A percentile compares a stretch with the other conserved stretches of the same genome.
Evolutionary conservation across 2,329 filamentous ascomycete species (phyloP).

Genomic region (Berkeleyomyces basicola): DNA sequence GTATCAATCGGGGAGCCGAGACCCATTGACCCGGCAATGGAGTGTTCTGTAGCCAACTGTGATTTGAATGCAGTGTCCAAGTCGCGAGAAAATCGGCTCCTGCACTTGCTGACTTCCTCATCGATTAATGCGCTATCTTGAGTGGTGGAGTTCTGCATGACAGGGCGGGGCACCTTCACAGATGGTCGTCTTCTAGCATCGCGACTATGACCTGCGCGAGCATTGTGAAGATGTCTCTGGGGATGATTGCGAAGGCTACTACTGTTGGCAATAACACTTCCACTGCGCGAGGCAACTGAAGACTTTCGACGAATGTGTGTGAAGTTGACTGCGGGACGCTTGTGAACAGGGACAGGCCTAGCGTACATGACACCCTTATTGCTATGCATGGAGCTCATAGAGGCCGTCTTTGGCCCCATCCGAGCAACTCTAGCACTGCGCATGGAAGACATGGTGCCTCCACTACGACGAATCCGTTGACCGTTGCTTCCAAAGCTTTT

Average conservation of each 20-base stretch:
- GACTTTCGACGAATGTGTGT: constrained; percentile 25
- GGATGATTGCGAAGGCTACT: not conserved
- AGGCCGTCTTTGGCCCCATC: constrained; percentile 16
- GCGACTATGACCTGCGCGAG: not conserved
- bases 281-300: not conserved
- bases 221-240: not conserved
- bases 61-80: constrained; percentile 87
- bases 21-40: not conserved
- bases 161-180: not conserved
- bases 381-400: constrained; percentile 34
- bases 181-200: constrained; percentile 4
- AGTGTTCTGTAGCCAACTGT: constrained; percentile 27
- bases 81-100: constrained; percentile 64
- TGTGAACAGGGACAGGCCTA: constrained; percentile 25
- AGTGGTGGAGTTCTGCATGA: not conserved
- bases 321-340: constrained; percentile 36
- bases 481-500: constrained; percentile 3
- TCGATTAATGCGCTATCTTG: constrained; percentile 24
- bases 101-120: constrained; percentile 71
- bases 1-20: constrained; percentile 10
- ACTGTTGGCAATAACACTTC: not conserved
- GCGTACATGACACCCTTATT: constrained; percentile 17
- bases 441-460: constrained; percentile 9
- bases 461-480: constrained; percentile 3
- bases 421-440: constrained; percentile 1